These are phyloP conservation scores for Aspergillus coremiiformis DNA, from an alignment of 495 filamentous ascomycete genomes.

Conservation along the genomic window DNA sequence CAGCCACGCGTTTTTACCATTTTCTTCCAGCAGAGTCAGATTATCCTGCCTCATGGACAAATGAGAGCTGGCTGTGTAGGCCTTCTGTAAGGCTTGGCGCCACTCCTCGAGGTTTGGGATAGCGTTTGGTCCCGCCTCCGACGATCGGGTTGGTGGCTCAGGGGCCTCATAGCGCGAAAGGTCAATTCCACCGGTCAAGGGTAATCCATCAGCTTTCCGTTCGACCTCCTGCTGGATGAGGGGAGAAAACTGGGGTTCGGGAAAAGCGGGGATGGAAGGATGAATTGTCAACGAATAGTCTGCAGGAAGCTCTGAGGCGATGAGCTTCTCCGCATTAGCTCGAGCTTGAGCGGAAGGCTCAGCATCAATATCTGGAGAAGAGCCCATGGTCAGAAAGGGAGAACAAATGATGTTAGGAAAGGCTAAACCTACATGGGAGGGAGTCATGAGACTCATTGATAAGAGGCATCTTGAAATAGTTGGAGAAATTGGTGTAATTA, in stretches of 20 bases:
- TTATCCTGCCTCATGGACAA: constrained; percentile 58
- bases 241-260: constrained; percentile 47
- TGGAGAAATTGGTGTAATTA: too few relatives aligned
- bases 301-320: constrained; percentile 54
- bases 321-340: constrained; percentile 53
- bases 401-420: neutral
- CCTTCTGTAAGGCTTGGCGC: constrained; percentile 30
- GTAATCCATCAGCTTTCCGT: constrained; percentile 47
- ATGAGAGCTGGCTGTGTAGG: constrained; percentile 62
- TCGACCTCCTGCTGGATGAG: constrained; percentile 56
- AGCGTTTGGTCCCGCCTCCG: constrained; percentile 20
- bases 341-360: constrained; percentile 54
- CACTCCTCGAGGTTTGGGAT: constrained; percentile 31
- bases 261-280: constrained; percentile 32
- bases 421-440: constrained; percentile 60
- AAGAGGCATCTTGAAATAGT: constrained; percentile 49
- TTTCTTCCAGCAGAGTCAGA: constrained; percentile 64
- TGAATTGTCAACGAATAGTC: constrained; percentile 32
- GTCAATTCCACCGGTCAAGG: constrained; percentile 61
- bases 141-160: constrained; percentile 29
- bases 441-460: constrained; percentile 72
- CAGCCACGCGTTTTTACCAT: constrained; percentile 88
- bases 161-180: constrained; percentile 72
- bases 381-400: neutral
- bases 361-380: constrained; percentile 58